phyloP scores from a whole-genome alignment of 345 rosid genomes.

The Hibiscus mutabilis region DNA sequence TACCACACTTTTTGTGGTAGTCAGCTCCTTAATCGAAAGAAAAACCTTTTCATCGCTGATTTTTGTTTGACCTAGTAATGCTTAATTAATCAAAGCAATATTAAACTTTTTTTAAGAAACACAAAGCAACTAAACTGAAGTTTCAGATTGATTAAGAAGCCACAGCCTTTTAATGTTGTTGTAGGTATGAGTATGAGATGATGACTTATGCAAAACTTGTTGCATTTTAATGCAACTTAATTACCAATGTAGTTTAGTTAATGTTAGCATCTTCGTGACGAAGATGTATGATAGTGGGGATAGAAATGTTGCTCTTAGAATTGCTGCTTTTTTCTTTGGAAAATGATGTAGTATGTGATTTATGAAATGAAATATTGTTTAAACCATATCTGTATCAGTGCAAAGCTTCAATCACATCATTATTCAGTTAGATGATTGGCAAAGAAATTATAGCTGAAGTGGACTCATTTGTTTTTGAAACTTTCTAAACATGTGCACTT shows the following conservation, averaged over 20 bases:
- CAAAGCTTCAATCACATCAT: neutral
- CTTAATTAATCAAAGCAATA: too few relatives aligned
- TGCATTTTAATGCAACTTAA: too few relatives aligned
- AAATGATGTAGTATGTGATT: neutral
- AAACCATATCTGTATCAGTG: neutral
- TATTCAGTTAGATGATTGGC: neutral
- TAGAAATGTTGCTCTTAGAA: neutral
- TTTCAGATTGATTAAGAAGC: neutral
- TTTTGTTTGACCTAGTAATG: too few relatives aligned
- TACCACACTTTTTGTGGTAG: too few relatives aligned
- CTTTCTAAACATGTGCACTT: neutral
- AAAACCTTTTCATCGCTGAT: too few relatives aligned
- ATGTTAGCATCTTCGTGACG: neutral
- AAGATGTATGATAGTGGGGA: neutral
- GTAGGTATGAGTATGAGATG: neutral
- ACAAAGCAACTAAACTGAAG: too few relatives aligned
- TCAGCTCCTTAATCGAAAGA: too few relatives aligned
- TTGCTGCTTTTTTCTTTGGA: neutral
- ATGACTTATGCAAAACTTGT: neutral
- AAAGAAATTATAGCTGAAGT: too few relatives aligned
- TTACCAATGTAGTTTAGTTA: neutral
- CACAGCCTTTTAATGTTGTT: neutral
- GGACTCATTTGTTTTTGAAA: too few relatives aligned
- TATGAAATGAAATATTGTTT: neutral
- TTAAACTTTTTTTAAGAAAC: too few relatives aligned